phyloP scores from a whole-genome alignment of 257 asterid species.

The Scutellaria baicalensis region DNA sequence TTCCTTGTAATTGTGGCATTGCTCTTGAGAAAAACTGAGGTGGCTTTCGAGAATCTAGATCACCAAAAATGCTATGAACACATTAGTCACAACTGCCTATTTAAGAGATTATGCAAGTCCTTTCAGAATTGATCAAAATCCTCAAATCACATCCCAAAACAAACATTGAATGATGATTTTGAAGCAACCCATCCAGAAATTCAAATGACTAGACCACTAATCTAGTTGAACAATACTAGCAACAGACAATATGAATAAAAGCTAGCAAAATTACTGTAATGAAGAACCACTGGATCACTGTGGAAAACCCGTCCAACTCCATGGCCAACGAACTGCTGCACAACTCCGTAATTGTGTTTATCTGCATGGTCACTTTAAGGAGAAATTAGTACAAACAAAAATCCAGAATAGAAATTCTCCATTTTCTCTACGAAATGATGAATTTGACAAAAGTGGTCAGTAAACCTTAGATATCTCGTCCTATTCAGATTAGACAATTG shows the following conservation, averaged over 20 bases:
- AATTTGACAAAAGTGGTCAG: neutral
- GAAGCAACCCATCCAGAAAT: neutral
- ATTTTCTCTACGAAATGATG: neutral
- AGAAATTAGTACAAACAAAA: constrained; percentile 24
- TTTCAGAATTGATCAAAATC: no score
- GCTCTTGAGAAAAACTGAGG: neutral
- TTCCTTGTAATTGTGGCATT: neutral
- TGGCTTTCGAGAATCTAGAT: neutral
- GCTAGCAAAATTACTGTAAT: constrained; percentile 53
- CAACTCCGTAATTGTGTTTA: constrained; percentile 74
- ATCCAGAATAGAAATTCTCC: constrained; percentile 1
- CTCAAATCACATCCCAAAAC: no score
- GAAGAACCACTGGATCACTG: constrained; percentile 83
- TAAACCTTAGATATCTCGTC: neutral
- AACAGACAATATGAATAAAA: neutral
- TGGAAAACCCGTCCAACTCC: constrained; percentile 95
- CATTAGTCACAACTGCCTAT: neutral
- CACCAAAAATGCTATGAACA: neutral
- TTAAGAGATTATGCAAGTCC: neutral
- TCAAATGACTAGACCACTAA: neutral
- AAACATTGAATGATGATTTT: no score
- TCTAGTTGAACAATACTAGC: neutral
- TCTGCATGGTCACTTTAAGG: constrained; percentile 80
- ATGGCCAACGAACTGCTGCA: constrained; percentile 90
- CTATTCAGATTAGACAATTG: neutral